phyloP scores from a whole-genome alignment of 306 rosid species.

The Trichosanthes truncata region DNA sequence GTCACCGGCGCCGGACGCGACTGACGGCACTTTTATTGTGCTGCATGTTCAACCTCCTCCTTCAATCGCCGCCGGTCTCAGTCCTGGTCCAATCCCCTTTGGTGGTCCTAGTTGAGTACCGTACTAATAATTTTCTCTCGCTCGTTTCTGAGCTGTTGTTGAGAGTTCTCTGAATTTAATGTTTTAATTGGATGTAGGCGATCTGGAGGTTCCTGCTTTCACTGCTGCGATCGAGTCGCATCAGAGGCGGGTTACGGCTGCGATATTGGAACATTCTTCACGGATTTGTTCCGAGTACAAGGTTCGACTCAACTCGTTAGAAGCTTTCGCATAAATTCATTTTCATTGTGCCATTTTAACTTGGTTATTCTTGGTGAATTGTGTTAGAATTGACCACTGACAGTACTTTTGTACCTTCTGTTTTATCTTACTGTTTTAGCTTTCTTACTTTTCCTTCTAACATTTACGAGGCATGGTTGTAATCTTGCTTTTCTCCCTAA shows the following conservation, averaged over 20 bases:
- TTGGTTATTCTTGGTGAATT: too few species aligned
- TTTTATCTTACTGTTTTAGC: too few species aligned
- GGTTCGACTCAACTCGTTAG: slow-evolving; percentile 17
- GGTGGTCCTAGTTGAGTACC: slow-evolving; percentile 70
- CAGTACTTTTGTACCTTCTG: too few species aligned
- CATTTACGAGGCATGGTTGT: too few species aligned
- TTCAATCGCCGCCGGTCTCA: slow-evolving; percentile 63
- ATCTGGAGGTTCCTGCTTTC: slow-evolving; percentile 82
- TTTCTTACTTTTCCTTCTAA: too few species aligned
- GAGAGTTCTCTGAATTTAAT: background rate
- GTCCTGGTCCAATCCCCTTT: slow-evolving; percentile 68
- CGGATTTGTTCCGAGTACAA: slow-evolving; percentile 46
- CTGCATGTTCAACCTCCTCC: slow-evolving; percentile 82
- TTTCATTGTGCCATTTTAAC: background rate
- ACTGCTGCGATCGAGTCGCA: slow-evolving; percentile 85
- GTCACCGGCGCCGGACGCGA: slow-evolving; percentile 30
- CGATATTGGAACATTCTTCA: slow-evolving; percentile 51
- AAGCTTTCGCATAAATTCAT: background rate
- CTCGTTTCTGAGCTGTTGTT: background rate
- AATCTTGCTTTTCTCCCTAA: too few species aligned
- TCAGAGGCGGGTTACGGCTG: slow-evolving; percentile 72
- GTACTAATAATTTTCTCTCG: background rate
- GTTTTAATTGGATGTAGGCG: slow-evolving; percentile 25
- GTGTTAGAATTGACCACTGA: too few species aligned
- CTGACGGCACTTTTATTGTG: slow-evolving; percentile 29